Evolutionary conservation across 2,329 filamentous ascomycete species (phyloP).

Genomic region (Hirsutella minnesotensis): DNA sequence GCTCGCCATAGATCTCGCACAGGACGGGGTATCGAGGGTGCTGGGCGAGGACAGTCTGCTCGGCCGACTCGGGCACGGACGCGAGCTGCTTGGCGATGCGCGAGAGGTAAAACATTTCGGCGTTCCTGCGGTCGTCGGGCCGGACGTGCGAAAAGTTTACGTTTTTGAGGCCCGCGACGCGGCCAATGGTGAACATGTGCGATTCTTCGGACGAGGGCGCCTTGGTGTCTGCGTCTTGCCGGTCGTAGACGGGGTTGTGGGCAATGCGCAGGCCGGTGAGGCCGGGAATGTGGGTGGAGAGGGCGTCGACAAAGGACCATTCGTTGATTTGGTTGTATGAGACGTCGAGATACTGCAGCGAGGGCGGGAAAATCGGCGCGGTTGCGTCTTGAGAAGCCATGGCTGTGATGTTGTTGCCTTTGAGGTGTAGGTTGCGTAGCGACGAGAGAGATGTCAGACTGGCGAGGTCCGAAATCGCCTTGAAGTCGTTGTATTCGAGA

Average conservation of each 20-base stretch:
- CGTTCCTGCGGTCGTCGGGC: slow-evolving; percentile 65
- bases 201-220: slow-evolving; percentile 58
- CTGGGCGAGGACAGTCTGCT: slow-evolving; percentile 40
- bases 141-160: slow-evolving; percentile 68
- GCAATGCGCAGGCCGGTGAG: slow-evolving; percentile 66
- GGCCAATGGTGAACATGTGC: slow-evolving; percentile 78
- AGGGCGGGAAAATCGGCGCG: slow-evolving; percentile 37
- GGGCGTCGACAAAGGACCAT: slow-evolving; percentile 64
- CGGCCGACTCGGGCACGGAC: slow-evolving; percentile 38
- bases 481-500: slow-evolving; percentile 63
- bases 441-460: slow-evolving; percentile 37
- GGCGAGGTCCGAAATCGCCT: slow-evolving; percentile 42
- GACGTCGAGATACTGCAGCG: slow-evolving; percentile 55
- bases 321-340: slow-evolving; percentile 58
- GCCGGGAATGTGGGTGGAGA: slow-evolving; percentile 58
- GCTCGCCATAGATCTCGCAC: slow-evolving; percentile 65
- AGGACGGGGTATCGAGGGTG: slow-evolving; percentile 67
- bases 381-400: slow-evolving; percentile 16
- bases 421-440: slow-evolving; percentile 55
- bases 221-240: slow-evolving; percentile 29
- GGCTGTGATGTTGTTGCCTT: slow-evolving; percentile 58
- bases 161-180: slow-evolving; percentile 52
- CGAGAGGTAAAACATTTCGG: slow-evolving; percentile 87
- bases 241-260: slow-evolving; percentile 73
- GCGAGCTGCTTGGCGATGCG: slow-evolving; percentile 68